These are phyloP conservation scores for Brettanomyces sp. DNA, from an alignment of 805 yeast species.

Conservation along the genomic window DNA sequence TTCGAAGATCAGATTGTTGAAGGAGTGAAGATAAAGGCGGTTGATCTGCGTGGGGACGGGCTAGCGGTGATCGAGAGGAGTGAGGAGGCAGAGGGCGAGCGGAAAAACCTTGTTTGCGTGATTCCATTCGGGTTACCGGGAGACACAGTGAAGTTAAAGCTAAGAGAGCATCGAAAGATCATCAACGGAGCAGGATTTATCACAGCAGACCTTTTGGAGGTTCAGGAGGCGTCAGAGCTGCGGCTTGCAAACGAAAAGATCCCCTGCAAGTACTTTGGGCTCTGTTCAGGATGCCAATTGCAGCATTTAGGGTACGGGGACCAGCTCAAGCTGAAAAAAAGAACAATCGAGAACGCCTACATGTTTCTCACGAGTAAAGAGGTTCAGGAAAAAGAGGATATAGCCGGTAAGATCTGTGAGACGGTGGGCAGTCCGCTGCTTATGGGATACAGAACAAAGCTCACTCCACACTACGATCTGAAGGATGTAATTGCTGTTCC, in stretches of 20 bases:
- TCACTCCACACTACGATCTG: slow-evolving; percentile 81
- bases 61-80: slow-evolving; percentile 47
- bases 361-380: slow-evolving; percentile 35
- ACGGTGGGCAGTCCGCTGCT: slow-evolving; percentile 58
- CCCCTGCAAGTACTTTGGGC: slow-evolving; percentile 78
- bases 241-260: slow-evolving; percentile 30
- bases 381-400: slow-evolving; percentile 1
- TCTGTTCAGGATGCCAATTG: slow-evolving; percentile 92
- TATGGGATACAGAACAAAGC: slow-evolving; percentile 77
- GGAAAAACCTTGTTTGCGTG: slow-evolving; percentile 39
- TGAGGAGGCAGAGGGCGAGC: slow-evolving; percentile 2
- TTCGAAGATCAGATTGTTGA: slow-evolving; percentile 35
- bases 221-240: slow-evolving; percentile 39
- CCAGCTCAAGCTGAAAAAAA: slow-evolving; percentile 64
- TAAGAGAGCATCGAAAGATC: slow-evolving; percentile 40
- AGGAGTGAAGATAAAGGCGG: slow-evolving; percentile 45
- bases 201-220: slow-evolving; percentile 60
- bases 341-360: slow-evolving; percentile 76
- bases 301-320: slow-evolving; percentile 67
- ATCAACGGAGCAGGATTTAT: slow-evolving; percentile 62
- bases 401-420: slow-evolving; percentile 33
- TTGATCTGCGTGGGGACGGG: slow-evolving; percentile 84
- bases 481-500: slow-evolving; percentile 4
- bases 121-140: slow-evolving; percentile 89
- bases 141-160: slow-evolving; percentile 59